Evolutionary conservation across 495 filamentous ascomycete species (phyloP).

Genomic region (Lichina pygmaea): DNA sequence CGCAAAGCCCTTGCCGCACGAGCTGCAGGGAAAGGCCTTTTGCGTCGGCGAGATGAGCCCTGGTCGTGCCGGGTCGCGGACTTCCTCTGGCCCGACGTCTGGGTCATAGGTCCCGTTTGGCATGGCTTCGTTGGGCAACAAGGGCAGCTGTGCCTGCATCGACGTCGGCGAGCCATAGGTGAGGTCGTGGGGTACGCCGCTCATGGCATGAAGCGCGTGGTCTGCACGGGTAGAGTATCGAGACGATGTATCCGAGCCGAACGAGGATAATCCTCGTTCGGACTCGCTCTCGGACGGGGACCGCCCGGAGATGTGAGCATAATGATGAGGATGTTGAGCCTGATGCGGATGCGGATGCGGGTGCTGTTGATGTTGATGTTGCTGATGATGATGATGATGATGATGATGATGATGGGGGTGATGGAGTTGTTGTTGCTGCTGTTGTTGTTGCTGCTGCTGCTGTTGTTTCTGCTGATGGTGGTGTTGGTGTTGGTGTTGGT

Average conservation of each 20-base stretch:
- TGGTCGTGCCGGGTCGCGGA: constrained; percentile 4
- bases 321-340: constrained; percentile 25
- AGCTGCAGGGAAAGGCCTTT: constrained; percentile 79
- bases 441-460: constrained; percentile 17
- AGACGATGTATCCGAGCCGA: constrained; percentile 38
- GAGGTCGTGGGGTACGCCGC: constrained; percentile 20
- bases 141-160: constrained; percentile 27
- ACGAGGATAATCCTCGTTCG: constrained; percentile 43
- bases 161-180: constrained; percentile 27
- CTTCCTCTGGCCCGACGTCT: constrained; percentile 10
- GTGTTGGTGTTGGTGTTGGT: constrained; percentile 44
- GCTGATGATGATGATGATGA: constrained; percentile 6
- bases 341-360: background rate
- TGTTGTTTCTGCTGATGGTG: constrained; percentile 24
- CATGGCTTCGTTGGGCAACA: constrained; percentile 19
- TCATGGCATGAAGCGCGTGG: constrained; percentile 20
- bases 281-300: constrained; percentile 27
- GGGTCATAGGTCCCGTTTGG: constrained; percentile 15
- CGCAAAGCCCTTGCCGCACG: constrained; percentile 79
- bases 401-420: constrained; percentile 24
- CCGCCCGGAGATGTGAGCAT: constrained; percentile 17
- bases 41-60: constrained; percentile 5
- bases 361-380: no score
- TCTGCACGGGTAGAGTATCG: constrained; percentile 19
- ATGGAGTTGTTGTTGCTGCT: background rate